Percentiles rank a stretch among this genome's conserved stretches.
These are phyloP conservation scores for Vaccinium myrtillus DNA, from an alignment of 148 eudicot species.

Conservation along the genomic window DNA sequence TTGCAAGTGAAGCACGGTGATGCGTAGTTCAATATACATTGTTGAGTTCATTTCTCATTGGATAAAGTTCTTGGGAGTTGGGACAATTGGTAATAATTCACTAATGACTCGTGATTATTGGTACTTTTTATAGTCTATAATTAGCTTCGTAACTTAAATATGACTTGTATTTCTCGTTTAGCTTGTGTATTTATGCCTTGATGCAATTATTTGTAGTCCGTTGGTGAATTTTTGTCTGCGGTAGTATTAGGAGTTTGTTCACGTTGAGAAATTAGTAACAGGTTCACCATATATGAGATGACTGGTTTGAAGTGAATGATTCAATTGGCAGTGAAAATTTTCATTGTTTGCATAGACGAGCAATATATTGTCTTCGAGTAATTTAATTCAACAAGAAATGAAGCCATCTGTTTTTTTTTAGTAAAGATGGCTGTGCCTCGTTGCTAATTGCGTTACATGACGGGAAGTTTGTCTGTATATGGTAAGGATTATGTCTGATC, in stretches of 20 bases:
- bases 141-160: too few species aligned
- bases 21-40: background rate
- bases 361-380: background rate
- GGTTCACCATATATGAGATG: background rate
- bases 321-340: background rate
- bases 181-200: background rate
- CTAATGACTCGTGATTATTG: background rate
- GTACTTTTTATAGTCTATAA: background rate
- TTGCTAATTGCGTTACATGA: background rate
- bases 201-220: background rate
- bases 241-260: background rate
- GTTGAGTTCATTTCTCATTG: background rate
- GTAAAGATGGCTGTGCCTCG: background rate
- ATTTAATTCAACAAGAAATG: background rate
- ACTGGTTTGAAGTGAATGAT: slow-evolving; percentile 11
- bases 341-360: background rate
- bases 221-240: background rate
- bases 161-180: background rate
- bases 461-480: background rate
- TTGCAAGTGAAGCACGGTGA: background rate
- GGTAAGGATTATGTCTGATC: too few species aligned
- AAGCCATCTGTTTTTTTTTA: background rate
- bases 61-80: background rate
- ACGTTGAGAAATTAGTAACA: background rate
- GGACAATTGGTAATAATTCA: background rate